These are phyloP conservation scores for Berkeleyomyces basicola DNA, from an alignment of 2,329 filamentous ascomycete species.

Conservation along the genomic window DNA sequence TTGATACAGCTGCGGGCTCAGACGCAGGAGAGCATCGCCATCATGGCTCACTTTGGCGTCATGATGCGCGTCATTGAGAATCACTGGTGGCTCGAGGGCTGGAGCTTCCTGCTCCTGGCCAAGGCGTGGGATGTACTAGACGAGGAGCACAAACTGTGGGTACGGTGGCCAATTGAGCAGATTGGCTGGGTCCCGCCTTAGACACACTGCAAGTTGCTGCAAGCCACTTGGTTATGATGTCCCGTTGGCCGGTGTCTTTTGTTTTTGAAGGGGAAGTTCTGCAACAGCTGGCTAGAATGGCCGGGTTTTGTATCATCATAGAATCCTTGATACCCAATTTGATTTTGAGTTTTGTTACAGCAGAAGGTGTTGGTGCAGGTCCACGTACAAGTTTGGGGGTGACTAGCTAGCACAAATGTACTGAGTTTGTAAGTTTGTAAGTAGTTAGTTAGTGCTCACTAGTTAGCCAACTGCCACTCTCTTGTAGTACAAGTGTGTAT, in stretches of 20 bases:
- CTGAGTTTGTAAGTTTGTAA: too few relatives aligned
- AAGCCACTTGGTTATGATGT: background rate
- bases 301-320: background rate
- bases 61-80: conserved; percentile 19
- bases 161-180: conserved; percentile 18
- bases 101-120: conserved; percentile 20
- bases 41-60: conserved; percentile 23
- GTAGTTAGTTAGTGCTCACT: too few relatives aligned
- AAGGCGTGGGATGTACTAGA: conserved; percentile 21
- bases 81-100: conserved; percentile 24
- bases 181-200: conserved; percentile 13
- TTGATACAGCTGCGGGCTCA: conserved; percentile 20
- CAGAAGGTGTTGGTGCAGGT: background rate
- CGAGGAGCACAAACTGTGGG: conserved; percentile 23
- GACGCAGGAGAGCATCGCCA: conserved; percentile 19
- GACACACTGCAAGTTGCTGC: background rate
- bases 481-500: background rate
- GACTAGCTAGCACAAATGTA: background rate
- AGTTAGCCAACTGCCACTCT: too few relatives aligned
- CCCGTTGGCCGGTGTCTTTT: background rate
- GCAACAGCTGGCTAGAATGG: background rate
- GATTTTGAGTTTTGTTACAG: background rate
- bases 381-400: too few relatives aligned
- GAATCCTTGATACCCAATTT: background rate
- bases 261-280: too few relatives aligned